These are phyloP conservation scores for Quercus alba DNA, from an alignment of 306 rosid genomes.

Conservation along the genomic window DNA sequence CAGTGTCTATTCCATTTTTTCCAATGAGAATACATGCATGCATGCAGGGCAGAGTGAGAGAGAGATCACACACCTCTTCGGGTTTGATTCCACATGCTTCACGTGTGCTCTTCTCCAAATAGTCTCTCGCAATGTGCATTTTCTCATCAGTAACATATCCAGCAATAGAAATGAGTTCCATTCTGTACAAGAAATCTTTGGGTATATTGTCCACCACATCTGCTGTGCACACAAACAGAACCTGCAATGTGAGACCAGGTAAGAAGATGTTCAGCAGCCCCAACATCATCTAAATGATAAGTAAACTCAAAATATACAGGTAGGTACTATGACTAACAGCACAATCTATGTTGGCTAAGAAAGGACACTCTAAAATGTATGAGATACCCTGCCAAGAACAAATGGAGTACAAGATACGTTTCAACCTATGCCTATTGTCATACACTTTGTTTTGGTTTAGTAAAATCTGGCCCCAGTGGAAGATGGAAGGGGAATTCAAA, in stretches of 20 bases:
- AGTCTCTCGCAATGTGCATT: conserved; percentile 97
- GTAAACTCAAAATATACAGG: not conserved
- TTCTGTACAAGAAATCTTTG: conserved; percentile 88
- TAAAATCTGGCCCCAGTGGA: too few species aligned
- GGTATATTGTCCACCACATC: conserved; percentile 93
- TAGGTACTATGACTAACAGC: too few species aligned
- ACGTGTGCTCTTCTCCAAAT: conserved; percentile 90
- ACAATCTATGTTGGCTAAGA: too few species aligned
- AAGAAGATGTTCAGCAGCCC: conserved; percentile 9
- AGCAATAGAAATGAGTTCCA: conserved; percentile 94
- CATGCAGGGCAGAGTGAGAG: conserved; percentile 12
- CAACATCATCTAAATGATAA: not conserved
- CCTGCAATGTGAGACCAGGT: conserved; percentile 48
- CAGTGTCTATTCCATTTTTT: not conserved
- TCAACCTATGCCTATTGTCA: not conserved
- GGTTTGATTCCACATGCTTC: conserved; percentile 90
- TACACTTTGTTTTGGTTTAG: too few species aligned
- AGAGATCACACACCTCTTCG: conserved; percentile 59
- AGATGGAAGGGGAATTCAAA: too few species aligned
- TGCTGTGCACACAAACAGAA: conserved; percentile 98
- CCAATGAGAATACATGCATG: not conserved
- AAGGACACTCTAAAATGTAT: not conserved
- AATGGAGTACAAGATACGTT: not conserved
- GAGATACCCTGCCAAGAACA: not conserved
- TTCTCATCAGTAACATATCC: conserved; percentile 98